Base-by-base conservation (phyloP, 768 basidiomycete genomes). In the Trametes cingulata region DNA sequence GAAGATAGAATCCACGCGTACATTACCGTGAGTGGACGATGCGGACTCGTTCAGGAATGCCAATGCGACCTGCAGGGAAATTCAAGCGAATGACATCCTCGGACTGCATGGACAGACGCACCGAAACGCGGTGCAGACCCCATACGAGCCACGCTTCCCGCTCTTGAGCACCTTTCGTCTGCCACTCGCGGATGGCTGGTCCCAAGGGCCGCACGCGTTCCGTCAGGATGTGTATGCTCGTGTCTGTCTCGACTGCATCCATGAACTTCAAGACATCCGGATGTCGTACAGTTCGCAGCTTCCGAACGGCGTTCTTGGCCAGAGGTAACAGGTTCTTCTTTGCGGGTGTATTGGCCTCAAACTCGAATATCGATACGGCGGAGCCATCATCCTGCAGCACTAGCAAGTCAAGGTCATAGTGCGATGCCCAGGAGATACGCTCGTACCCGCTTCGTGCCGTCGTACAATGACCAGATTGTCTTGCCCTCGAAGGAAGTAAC, bases 231-330 rank as follows among this genome's bases (percentile, higher is more conserved):
- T 92, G 89, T 42, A 98, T 83, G 0, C 83, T 83, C 13, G 84
- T 83, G 52, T 98, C 97, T 1, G 93, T 89, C 72, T 98, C 95
- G 17, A 93, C 85, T 1, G 84, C 92, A 63, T 98, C 97, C 78
- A 99, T 85, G 75, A 95, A 98, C 71, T 91, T 95, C 66, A 99
- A 84, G 1, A 98, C 85, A 73, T 98, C 95, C 0, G 97, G 97
- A 79, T 99, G 97, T 36, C 97, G 85, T 9, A 88, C 91, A 3
- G 91, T 90, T 42, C 95, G 84, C 14, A 98, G 78, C 72, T 96
- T 98, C 56, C 90, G 86, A 47, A 98, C 77, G 1, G 94, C 85
- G 74, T 98, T 99, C 69, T 86, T 86, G 3, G 95, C 96, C 17
- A 98, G 80, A 0, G 86, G 84, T 52, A 91, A 76, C 10, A 85